Percentiles rank a stretch among this genome's conserved stretches.
These are phyloP conservation scores for Ceratocystis papillata DNA, from an alignment of 2,329 filamentous ascomycete species.

Conservation along the genomic window DNA sequence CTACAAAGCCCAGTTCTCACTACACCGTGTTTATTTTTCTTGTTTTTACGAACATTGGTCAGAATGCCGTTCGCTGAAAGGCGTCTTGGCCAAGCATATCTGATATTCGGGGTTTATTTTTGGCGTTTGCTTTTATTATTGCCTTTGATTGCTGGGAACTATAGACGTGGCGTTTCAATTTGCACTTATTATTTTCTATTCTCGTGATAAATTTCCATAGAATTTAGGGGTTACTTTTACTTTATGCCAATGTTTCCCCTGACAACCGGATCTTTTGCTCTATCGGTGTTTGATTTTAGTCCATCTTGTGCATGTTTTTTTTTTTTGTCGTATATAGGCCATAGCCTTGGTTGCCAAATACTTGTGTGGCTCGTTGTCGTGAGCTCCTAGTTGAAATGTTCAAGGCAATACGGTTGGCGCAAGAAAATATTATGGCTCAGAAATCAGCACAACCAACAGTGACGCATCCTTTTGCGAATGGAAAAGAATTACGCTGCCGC, in stretches of 20 bases:
- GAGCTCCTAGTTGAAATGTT: too few relatives aligned
- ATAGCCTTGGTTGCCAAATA: too few relatives aligned
- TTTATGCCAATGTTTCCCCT: not conserved
- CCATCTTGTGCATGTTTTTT: not conserved
- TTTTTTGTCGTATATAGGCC: not conserved
- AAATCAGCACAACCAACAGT: too few relatives aligned
- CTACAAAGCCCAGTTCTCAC: conserved; percentile 9
- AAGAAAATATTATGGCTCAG: too few relatives aligned
- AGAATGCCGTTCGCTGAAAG: not conserved
- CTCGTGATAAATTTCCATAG: conserved; percentile 6
- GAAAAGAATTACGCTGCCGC: too few relatives aligned
- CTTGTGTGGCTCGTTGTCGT: too few relatives aligned
- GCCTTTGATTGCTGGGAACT: conserved; percentile 1
- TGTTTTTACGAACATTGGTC: conserved; percentile 16
- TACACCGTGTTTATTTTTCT: conserved; percentile 16
- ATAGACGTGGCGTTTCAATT: conserved; percentile 11
- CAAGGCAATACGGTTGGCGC: too few relatives aligned
- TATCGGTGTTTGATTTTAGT: not conserved
- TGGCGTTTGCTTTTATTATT: not conserved
- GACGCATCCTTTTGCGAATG: too few relatives aligned
- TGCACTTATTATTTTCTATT: conserved; percentile 5
- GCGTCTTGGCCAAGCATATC: not conserved
- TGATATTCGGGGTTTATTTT: not conserved
- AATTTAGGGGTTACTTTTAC: conserved; percentile 5
- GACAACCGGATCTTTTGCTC: not conserved